Conservation (phyloP, 2,329 filamentous ascomycete genomes). For the Beauveria sp. region DNA sequence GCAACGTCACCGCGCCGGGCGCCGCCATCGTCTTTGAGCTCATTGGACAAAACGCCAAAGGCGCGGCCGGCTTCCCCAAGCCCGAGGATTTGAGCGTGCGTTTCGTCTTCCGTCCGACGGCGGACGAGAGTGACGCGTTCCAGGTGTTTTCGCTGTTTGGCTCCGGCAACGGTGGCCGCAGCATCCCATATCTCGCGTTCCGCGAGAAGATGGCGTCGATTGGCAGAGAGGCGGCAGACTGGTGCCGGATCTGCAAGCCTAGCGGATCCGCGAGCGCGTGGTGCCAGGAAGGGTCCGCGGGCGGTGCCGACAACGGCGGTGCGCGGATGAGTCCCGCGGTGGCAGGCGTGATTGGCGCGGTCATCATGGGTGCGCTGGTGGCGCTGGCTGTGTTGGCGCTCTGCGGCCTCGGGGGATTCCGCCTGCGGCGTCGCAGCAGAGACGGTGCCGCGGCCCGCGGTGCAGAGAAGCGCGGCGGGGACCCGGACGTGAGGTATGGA, state of each 20-base stretch:
- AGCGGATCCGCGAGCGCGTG: constrained; percentile 24
- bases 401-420: constrained; percentile 25
- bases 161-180: constrained; percentile 22
- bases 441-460: constrained; percentile 26
- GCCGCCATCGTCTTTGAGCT: constrained; percentile 70
- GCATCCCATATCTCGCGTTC: constrained; percentile 34
- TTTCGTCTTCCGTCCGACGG: constrained; percentile 48
- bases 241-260: constrained; percentile 37
- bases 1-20: constrained; percentile 56
- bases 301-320: background rate
- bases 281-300: constrained; percentile 22
- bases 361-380: constrained; percentile 29
- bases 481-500: constrained; percentile 34
- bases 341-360: constrained; percentile 40
- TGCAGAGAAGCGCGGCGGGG: constrained; percentile 35
- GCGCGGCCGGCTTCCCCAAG: constrained; percentile 19
- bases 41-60: constrained; percentile 21
- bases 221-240: constrained; percentile 26
- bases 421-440: constrained; percentile 20
- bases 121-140: constrained; percentile 28
- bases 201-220: constrained; percentile 26
- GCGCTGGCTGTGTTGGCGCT: constrained; percentile 26
- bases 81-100: constrained; percentile 40
- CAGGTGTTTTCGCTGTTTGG: constrained; percentile 33
- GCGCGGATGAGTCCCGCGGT: constrained; percentile 27